These are phyloP conservation scores for Persicaria tinctoria DNA, from an alignment of 148 eudicot species.

Conservation along the genomic window DNA sequence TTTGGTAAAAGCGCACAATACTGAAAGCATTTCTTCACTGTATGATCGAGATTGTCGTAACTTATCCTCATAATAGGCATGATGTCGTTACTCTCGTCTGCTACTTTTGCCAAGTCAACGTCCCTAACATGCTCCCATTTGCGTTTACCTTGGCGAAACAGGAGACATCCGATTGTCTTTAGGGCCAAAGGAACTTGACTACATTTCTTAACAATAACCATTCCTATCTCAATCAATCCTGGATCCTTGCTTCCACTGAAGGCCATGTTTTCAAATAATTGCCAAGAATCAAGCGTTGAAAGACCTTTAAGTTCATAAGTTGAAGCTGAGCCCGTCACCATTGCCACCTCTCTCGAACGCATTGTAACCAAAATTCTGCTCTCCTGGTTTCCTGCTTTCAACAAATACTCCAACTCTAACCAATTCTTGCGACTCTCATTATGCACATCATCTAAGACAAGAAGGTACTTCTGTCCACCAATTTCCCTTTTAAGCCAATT, in stretches of 20 bases:
- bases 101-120: not conserved
- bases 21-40: constrained; percentile 24
- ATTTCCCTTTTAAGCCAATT: too few species aligned
- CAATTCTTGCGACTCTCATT: constrained; percentile 17
- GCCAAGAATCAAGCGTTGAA: constrained; percentile 19
- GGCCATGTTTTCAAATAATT: constrained; percentile 24
- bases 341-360: constrained; percentile 20
- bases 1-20: constrained; percentile 28
- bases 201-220: constrained; percentile 28
- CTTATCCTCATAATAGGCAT: constrained; percentile 22
- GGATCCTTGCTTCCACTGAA: not conserved
- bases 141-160: not conserved
- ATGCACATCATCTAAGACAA: constrained; percentile 31
- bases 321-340: constrained; percentile 11
- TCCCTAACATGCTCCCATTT: constrained; percentile 12
- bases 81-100: not conserved
- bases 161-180: not conserved
- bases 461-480: not conserved
- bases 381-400: constrained; percentile 16
- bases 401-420: constrained; percentile 12
- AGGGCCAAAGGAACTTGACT: constrained; percentile 32
- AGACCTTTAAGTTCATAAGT: constrained; percentile 20
- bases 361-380: constrained; percentile 38
- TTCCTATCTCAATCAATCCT: constrained; percentile 15
- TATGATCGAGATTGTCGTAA: constrained; percentile 13